These are phyloP conservation scores for Pyrus communis DNA, from an alignment of 306 rosid genomes.

Conservation along the genomic window DNA sequence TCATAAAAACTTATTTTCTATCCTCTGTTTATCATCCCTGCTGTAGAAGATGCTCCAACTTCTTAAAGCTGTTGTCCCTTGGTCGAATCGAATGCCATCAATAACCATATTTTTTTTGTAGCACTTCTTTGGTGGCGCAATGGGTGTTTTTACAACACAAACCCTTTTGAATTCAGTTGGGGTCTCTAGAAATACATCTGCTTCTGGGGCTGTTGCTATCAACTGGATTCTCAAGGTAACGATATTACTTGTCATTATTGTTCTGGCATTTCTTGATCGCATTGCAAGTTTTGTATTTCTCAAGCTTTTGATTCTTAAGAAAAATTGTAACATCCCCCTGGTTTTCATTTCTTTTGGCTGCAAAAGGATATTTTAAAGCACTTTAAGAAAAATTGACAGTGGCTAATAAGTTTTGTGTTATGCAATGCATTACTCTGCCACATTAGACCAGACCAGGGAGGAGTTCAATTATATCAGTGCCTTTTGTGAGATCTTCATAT, in stretches of 20 bases:
- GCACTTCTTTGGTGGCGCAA: constrained; percentile 99
- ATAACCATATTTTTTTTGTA: constrained; percentile 9
- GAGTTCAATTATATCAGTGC: neutral
- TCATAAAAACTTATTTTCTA: neutral
- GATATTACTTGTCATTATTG: neutral
- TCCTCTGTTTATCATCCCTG: neutral
- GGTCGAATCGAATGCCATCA: neutral
- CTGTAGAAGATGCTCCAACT: too few species aligned
- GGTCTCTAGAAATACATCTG: constrained; percentile 56
- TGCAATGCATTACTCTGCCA: neutral
- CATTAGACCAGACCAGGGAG: neutral
- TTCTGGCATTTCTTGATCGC: neutral
- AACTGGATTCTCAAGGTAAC: constrained; percentile 96
- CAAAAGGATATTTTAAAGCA: neutral
- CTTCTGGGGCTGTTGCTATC: constrained; percentile 86
- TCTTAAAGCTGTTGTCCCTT: neutral
- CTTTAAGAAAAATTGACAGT: neutral
- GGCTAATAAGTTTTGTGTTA: neutral
- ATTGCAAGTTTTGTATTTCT: neutral
- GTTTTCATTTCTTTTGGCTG: neutral
- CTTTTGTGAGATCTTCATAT: neutral
- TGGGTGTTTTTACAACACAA: constrained; percentile 98
- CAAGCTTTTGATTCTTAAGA: neutral
- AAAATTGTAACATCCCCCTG: neutral
- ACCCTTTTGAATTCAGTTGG: constrained; percentile 88